Evolutionary conservation across 495 filamentous ascomycete genomes (phyloP).

Genomic region (Trypethelium eluteriae): DNA sequence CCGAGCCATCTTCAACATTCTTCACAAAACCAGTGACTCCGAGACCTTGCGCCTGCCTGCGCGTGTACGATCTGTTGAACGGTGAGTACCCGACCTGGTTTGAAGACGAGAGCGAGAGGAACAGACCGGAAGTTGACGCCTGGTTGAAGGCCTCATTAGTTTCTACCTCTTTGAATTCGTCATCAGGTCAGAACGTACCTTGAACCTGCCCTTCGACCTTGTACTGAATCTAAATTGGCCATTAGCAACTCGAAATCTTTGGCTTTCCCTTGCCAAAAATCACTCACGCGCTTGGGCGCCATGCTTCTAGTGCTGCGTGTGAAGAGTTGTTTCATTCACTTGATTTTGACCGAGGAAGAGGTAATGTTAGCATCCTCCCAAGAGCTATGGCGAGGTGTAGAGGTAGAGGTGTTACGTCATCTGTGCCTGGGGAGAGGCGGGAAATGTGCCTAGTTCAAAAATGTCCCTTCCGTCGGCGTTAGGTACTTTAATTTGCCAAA

Average conservation of each 20-base stretch:
- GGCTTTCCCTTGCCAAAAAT: background rate
- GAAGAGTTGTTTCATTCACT: constrained; percentile 21
- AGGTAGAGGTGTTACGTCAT: too few species aligned
- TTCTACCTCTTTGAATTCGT: background rate
- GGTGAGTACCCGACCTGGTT: constrained; percentile 8
- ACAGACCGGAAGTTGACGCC: constrained; percentile 66
- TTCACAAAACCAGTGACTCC: constrained; percentile 70
- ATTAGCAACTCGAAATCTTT: background rate
- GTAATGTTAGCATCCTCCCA: too few species aligned
- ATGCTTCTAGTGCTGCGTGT: constrained; percentile 19
- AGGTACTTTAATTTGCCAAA: too few species aligned
- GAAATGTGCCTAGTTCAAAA: too few species aligned
- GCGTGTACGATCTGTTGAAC: constrained; percentile 55
- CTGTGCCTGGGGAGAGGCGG: too few species aligned
- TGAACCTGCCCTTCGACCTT: constrained; percentile 35
- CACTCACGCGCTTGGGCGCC: constrained; percentile 23
- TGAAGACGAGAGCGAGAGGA: background rate
- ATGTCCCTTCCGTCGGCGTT: too few species aligned
- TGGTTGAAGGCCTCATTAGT: constrained; percentile 25
- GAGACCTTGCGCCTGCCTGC: constrained; percentile 56
- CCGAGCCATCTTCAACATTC: constrained; percentile 67
- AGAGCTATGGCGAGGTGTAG: too few species aligned
- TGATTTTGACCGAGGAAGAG: background rate
- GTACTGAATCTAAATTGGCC: constrained; percentile 29
- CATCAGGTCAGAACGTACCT: constrained; percentile 19